Conservation (phyloP, 2,329 filamentous ascomycete genomes). For the Aureobasidium sp. region DNA sequence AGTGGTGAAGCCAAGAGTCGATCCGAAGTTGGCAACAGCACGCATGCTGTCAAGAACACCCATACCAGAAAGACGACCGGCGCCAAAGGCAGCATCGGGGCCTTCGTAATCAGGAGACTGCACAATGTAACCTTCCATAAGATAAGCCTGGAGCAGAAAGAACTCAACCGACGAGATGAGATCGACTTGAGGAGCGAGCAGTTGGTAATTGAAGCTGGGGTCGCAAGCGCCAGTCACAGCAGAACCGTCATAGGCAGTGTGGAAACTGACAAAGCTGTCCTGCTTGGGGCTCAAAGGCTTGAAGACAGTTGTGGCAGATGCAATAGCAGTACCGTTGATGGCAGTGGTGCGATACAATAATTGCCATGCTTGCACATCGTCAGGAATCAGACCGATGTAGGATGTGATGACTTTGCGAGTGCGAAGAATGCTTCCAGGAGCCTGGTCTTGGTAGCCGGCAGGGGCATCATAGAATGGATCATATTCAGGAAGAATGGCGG, state of each 20-base stretch:
- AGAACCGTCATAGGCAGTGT: conserved; percentile 8
- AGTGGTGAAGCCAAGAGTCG: neutral
- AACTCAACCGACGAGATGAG: neutral
- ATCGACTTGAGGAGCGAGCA: neutral
- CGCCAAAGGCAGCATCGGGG: conserved; percentile 22
- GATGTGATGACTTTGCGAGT: neutral
- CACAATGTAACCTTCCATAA: conserved; percentile 23
- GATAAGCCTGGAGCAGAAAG: conserved; percentile 17
- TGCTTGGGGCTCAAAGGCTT: neutral
- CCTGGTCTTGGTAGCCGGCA: conserved; percentile 20
- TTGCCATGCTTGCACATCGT: conserved; percentile 2
- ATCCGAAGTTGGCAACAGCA: conserved; percentile 20
- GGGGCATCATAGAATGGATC: conserved; percentile 27
- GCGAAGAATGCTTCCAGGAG: conserved; percentile 24
- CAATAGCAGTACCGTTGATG: neutral
- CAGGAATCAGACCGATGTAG: neutral
- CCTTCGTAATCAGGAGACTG: conserved; percentile 25
- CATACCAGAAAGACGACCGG: conserved; percentile 23
- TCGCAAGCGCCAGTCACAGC: conserved; percentile 6
- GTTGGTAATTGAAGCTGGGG: conserved; percentile 16
- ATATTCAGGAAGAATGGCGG: conserved; percentile 15
- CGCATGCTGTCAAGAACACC: conserved; percentile 26
- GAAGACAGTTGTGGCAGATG: conserved; percentile 2
- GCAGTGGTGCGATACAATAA: conserved; percentile 14
- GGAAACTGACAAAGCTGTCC: conserved; percentile 10